phyloP scores from a whole-genome alignment of 257 asterid genomes.

The Knoxia roxburghii region DNA sequence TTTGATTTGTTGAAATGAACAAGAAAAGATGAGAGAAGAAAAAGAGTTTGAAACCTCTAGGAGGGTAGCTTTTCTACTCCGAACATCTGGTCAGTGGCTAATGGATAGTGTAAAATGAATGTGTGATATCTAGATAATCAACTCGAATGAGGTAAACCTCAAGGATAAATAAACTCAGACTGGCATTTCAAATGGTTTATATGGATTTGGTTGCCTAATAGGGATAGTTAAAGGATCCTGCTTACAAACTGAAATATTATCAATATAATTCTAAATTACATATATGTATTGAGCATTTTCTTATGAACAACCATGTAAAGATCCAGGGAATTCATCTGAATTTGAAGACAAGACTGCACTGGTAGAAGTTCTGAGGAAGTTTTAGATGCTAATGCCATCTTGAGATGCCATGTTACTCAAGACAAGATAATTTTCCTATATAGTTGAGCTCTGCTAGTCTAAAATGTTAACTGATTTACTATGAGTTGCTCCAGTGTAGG shows the following conservation, averaged over 20 bases:
- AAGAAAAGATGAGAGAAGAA: not conserved
- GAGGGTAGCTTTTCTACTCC: not conserved
- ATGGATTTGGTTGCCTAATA: too few relatives aligned
- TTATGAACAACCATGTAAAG: too few relatives aligned
- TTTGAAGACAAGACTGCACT: conserved; percentile 30
- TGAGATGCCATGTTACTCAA: not conserved
- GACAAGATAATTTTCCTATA: not conserved
- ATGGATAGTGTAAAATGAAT: not conserved
- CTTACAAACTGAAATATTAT: not conserved
- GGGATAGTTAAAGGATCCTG: too few relatives aligned
- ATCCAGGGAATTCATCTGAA: too few relatives aligned
- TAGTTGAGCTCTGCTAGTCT: not conserved
- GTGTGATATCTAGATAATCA: not conserved
- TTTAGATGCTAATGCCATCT: not conserved
- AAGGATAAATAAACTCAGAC: not conserved
- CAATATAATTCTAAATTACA: not conserved
- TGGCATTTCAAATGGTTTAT: not conserved
- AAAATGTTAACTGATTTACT: not conserved
- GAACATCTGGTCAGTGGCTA: not conserved
- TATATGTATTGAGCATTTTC: not conserved
- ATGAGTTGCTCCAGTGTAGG: not conserved
- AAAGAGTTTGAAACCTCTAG: not conserved
- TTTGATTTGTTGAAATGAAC: not conserved
- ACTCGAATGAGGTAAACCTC: not conserved
- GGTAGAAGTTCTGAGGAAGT: not conserved